Evolutionary conservation across 2,329 filamentous ascomycete genomes (phyloP).

Genomic region (Neurospora sp.): DNA sequence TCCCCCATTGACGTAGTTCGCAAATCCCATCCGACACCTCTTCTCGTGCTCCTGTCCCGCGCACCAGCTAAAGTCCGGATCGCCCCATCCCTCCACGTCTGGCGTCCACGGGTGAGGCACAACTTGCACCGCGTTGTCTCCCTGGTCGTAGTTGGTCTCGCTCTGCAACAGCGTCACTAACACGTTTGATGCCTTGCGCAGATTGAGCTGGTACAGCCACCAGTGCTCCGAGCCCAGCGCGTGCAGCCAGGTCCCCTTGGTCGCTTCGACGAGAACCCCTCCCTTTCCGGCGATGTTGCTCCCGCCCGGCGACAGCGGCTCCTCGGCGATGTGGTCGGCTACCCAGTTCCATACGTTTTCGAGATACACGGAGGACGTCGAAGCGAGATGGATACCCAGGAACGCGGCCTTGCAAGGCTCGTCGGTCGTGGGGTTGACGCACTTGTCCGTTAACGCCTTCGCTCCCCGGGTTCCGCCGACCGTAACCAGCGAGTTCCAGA

Average conservation of each 20-base stretch:
- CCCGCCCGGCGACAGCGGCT: conserved; percentile 31
- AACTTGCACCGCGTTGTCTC: conserved; percentile 26
- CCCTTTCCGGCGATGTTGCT: conserved; percentile 39
- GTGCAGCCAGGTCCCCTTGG: conserved; percentile 39
- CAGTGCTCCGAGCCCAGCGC: conserved; percentile 46
- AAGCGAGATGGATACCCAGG: conserved; percentile 37
- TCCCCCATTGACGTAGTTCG: conserved; percentile 33
- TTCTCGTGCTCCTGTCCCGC: conserved; percentile 19
- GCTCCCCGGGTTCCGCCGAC: conserved; percentile 28
- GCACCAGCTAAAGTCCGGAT: conserved; percentile 34
- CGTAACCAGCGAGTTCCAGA: conserved; percentile 33
- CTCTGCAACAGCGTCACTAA: conserved; percentile 41
- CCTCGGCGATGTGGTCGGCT: conserved; percentile 39
- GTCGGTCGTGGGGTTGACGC: conserved; percentile 23
- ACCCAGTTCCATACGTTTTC: conserved; percentile 47
- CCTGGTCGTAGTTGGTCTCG: conserved; percentile 43
- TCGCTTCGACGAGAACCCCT: conserved; percentile 34
- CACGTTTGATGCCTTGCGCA: conserved; percentile 39
- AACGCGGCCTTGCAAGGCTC: conserved; percentile 32
- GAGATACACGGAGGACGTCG: conserved; percentile 37
- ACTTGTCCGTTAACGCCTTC: conserved; percentile 18
- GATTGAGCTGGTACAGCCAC: conserved; percentile 48
- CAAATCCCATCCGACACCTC: conserved; percentile 33
- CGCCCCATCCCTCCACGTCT: conserved; percentile 27
- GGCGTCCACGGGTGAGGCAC: conserved; percentile 30